Evolutionary conservation across 2,329 filamentous ascomycete genomes (phyloP).

Genomic region (Calonectria fujianensis): DNA sequence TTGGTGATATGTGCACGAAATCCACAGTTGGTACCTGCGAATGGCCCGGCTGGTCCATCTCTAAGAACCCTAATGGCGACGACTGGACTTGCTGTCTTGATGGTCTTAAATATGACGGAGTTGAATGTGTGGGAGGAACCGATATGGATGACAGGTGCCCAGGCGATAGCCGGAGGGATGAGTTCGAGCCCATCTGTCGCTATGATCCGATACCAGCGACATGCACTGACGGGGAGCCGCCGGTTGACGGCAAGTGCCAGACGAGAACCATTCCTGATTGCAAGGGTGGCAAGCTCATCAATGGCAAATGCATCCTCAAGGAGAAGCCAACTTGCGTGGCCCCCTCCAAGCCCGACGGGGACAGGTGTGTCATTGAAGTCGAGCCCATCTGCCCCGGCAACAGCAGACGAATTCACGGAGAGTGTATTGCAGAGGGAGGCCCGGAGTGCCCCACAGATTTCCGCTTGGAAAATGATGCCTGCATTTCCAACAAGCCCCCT

Average conservation of each 20-base stretch:
- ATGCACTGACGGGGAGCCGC: neutral
- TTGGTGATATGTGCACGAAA: neutral
- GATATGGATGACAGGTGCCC: neutral
- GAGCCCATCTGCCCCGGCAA: neutral
- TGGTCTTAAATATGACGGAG: neutral
- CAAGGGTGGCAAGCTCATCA: rapidly evolving
- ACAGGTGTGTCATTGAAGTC: neutral
- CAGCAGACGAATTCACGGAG: neutral
- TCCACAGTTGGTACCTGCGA: neutral
- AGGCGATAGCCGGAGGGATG: too few relatives aligned
- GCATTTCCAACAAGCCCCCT: neutral
- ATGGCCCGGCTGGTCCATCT: too few relatives aligned
- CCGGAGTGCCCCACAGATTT: neutral
- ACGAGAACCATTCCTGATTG: neutral
- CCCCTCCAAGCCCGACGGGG: neutral
- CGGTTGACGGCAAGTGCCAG: neutral
- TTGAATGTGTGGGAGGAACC: neutral
- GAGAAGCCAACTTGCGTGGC: neutral
- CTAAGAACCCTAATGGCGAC: neutral
- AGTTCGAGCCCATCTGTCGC: neutral
- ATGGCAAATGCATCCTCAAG: neutral
- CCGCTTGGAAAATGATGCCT: neutral
- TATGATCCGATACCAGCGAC: neutral
- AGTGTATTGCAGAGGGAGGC: neutral
- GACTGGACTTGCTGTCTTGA: neutral